Evolutionary conservation across 805 yeast genomes (phyloP), one percentile per base, ranked within the genome.

Genomic region (Schizosaccharomyces pombe): DNA sequence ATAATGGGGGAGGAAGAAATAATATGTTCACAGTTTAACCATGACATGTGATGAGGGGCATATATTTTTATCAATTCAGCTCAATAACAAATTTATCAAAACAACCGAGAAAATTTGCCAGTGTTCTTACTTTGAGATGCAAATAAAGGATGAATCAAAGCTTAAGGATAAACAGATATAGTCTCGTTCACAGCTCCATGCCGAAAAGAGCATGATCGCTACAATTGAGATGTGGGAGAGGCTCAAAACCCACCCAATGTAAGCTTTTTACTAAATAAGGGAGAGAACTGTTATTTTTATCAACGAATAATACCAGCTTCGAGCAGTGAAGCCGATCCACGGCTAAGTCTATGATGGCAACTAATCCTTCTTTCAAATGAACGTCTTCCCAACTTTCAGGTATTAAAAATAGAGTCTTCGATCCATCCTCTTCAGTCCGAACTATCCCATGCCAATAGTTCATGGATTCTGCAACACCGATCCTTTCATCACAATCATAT

Each of bases 311-410:
- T 22, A 43, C 26, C 11, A 43, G 30, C 26, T 43, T 43, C 14
- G 49, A 5, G 49, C 49, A 43, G 14, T 22, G 49, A 5, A 43
- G 26, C 4, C 30, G 29, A 9, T 43, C 49, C 14, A 29, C 30
- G 14, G 49, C 49, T 6, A 43, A 26, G 26, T 43, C 49, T 22
- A 43, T 43, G 14, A 43, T 43, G 26, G 49, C 49, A 43, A 43
- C 49, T 14, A 43, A 26, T 22, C 49, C 49, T 22, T 43, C 30
- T 43, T 43, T 43, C 26, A 43, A 43, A 24, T 43, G 28, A 22
- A 43, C 49, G 26, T 43, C 49, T 30, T 43, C 30, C 49, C 49
- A 43, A n/a, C 16, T 43, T 12, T 43, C 49, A 16, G 49, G 49
- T 43, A 43, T 43, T 5, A 43, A 29, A 43, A 22, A 26, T 16